Conservation (phyloP, 148 eudicot species). For the Bassia scoparia region DNA sequence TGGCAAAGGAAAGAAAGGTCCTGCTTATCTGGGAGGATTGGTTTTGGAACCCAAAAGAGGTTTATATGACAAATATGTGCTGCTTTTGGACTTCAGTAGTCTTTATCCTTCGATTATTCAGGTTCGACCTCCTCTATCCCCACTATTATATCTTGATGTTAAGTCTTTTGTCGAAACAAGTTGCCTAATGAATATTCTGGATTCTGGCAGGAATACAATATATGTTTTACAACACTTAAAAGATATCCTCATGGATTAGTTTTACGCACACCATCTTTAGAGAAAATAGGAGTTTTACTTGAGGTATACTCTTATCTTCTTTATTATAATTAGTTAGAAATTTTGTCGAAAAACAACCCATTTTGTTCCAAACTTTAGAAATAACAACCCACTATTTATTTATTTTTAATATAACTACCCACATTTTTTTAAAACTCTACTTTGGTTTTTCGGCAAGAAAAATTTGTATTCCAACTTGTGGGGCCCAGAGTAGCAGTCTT, state of each 20-base stretch:
- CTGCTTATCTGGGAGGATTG: slow-evolving; percentile 88
- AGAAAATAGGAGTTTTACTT: slow-evolving; percentile 70
- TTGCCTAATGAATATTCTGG: not conserved
- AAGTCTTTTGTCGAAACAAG: not conserved
- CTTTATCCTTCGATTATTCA: slow-evolving; percentile 98
- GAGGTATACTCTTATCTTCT: slow-evolving; percentile 54
- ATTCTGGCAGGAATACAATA: slow-evolving; percentile 77
- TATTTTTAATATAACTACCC: no score
- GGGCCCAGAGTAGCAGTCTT: no score
- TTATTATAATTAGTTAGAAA: not conserved
- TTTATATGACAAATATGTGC: slow-evolving; percentile 82
- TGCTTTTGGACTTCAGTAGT: slow-evolving; percentile 97
- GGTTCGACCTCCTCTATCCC: slow-evolving; percentile 36
- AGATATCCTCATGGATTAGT: slow-evolving; percentile 56
- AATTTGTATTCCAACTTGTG: no score
- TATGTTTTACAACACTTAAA: slow-evolving; percentile 94
- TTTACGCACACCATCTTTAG: slow-evolving; percentile 64
- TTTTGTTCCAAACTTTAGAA: no score
- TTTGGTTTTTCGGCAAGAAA: no score
- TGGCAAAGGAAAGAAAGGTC: slow-evolving; percentile 72
- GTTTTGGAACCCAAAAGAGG: slow-evolving; percentile 99
- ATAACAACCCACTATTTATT: no score
- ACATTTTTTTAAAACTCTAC: no score
- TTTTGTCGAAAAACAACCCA: no score
- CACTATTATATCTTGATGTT: not conserved